A percentile compares a stretch with the other conserved stretches of the same genome.
Evolutionary conservation across 2,329 filamentous ascomycete species (phyloP).

Genomic region (Pseudogymnoascus sp.): DNA sequence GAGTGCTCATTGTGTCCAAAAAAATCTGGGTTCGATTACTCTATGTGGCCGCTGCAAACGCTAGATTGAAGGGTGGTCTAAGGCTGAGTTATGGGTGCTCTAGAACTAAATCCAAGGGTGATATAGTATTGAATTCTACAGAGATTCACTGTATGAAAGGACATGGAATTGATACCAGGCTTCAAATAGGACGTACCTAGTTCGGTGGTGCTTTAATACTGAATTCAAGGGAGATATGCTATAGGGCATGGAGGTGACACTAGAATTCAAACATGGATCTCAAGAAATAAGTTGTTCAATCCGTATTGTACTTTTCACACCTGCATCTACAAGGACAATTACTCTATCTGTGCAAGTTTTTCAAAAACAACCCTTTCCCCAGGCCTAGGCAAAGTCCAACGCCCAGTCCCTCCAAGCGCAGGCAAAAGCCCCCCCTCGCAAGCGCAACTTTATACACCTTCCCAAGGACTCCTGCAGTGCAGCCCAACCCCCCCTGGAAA

Average conservation of each 20-base stretch:
- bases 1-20: background rate
- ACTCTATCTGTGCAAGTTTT: background rate
- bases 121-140: background rate
- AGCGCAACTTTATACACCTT: background rate
- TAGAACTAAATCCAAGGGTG: background rate
- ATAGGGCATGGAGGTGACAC: background rate
- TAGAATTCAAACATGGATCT: background rate
- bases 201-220: background rate
- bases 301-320: background rate
- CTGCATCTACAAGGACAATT: slow-evolving; percentile 2
- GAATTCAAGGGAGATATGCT: background rate
- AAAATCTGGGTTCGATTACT: background rate
- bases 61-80: background rate
- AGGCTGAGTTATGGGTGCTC: no score
- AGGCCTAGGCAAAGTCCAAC: background rate
- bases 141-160: no score
- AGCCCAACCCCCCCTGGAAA: background rate
- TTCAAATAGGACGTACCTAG: background rate
- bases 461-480: background rate
- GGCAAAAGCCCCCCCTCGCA: background rate
- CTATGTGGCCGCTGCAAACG: background rate
- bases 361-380: background rate
- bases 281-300: background rate
- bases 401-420: background rate
- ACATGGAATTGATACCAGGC: background rate